Base-by-base conservation (phyloP, 352 stramenopile genomes). In the Phytopythium helicoides region DNA sequence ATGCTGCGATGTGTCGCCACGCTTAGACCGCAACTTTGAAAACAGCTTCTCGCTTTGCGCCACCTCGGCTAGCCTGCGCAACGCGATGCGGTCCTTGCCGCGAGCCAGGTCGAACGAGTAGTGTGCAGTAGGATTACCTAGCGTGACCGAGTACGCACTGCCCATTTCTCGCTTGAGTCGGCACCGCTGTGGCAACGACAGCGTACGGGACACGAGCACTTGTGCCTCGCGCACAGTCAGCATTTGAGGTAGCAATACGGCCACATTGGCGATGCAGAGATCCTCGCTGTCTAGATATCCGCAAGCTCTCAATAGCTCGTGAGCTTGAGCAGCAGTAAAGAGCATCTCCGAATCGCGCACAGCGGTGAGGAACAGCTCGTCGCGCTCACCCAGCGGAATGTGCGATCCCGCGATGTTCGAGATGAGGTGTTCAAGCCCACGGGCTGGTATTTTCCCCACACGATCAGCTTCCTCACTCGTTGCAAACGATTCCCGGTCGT, bases 11-110 rank as follows among this genome's bases (percentile, higher is more conserved):
- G 81, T 97, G 41, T 96, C 84, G 9, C 66, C 58, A 1, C 74
- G 68, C 5, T 64, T 59, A 3, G 71, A 89, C 3, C 66, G 79
- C 49, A 70, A 48, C 42, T 71, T 80, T 3, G 76, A 89, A 37
- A 91, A 91, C 10, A 87, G 63, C 57, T 93, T 92, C 51, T 96
- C 84, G 45, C 71, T 76, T 46, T 96, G 76, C 37, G 87, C 87
- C 8, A 94, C 69, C 54, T 95, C 86, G 0, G 81, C 76, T n/a
- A 97, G 71, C 56, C 92, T 92, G 31, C 62, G 71, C 9, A 92
- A 60, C 12, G 81, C 83, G 26, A 84, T 73, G 12, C 85, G 76
- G 45, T 94, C 84, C 47, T 89, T 89, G 28, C 68, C 73, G 40
- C 86, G 87, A 12, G 66, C 66, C n/a, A 94, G 53, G 51, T 94